phyloP scores from a whole-genome alignment of 1,284 basidiomycete species.

The Trichosporon sp. region DNA sequence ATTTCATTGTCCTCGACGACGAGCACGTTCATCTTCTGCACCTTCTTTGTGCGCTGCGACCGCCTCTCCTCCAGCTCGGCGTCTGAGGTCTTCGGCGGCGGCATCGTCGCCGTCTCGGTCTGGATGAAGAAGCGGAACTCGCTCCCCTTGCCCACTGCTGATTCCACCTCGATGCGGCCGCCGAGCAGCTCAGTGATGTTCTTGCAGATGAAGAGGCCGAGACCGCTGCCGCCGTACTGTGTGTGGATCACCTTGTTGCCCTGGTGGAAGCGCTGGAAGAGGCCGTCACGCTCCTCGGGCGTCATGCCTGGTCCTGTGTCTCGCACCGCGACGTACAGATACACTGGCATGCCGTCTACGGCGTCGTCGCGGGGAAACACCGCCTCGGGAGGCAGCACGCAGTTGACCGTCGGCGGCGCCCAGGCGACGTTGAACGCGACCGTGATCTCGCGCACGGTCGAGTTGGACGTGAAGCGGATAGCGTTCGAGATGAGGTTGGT shows the following conservation, averaged over 20 bases:
- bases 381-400: constrained; percentile 8
- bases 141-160: constrained; percentile 33
- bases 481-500: constrained; percentile 31
- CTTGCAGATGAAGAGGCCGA: constrained; percentile 46
- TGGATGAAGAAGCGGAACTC: constrained; percentile 49
- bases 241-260: constrained; percentile 45
- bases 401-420: constrained; percentile 21
- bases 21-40: constrained; percentile 25
- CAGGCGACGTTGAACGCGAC: constrained; percentile 27
- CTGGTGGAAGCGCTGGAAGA: constrained; percentile 29
- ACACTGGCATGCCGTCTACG: constrained; percentile 16
- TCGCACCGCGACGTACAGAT: constrained; percentile 23
- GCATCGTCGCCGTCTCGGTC: constrained; percentile 16
- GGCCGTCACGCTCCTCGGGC: constrained; percentile 18
- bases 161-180: constrained; percentile 41
- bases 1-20: constrained; percentile 50
- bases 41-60: neutral
- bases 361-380: neutral
- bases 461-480: constrained; percentile 26
- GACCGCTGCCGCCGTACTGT: constrained; percentile 44
- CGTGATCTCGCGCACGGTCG: constrained; percentile 22
- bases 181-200: constrained; percentile 42
- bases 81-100: neutral
- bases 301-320: constrained; percentile 36
- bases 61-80: neutral